Evolutionary conservation across 2,329 filamentous ascomycete genomes (phyloP), one percentile per base, ranked within the genome.

Genomic region (Mycosphaerelloides madeirae): DNA sequence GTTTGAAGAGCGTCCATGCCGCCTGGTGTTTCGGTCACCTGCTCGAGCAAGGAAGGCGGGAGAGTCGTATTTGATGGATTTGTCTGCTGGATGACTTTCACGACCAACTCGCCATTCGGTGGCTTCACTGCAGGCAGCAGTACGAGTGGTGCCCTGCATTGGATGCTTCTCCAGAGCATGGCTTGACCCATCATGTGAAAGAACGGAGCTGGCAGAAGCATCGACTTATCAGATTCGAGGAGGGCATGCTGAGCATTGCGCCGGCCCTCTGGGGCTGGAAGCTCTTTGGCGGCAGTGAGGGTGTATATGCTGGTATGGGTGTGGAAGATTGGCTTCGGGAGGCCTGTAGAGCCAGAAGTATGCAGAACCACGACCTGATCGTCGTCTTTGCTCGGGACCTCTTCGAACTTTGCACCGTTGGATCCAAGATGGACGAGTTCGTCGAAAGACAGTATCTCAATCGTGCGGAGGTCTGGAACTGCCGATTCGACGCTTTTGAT

Each of bases 111-210:
- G 2, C 45, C 39, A 6, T 43, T 53, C n/a, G 45, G 35, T 7
- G 48, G 50, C 33, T 48, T 48, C 11, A 43, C 46, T 5, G 48
- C 44, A 13, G 48, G 50, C 6, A 44, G 25, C 31, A 48, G 13
- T 14, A 44, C 37, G 38, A 44, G 34, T 29, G 50, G 32, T 28
- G 22, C 28, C 38, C 45, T 36, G 35, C 43, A 44, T 1, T 51
- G 35, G 1, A 53, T 41, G 4, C 46, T 46, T 2, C 35, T 33
- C 49, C 46, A 46, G 2, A 48, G 36, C 5, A 50, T 35, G 7
- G 43, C 44, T 7, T 46, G 44, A 5, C 52, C 52, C 46, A 52
- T 52, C 46, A 49, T 52, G 43, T 54, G 52, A 33, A 54, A 52
- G 37, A 49, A 46, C 1, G 52, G 52, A 7, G 49, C 40, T 29